Base-by-base conservation (phyloP, 495 filamentous ascomycete species). In the Trichocladium antarcticum region DNA sequence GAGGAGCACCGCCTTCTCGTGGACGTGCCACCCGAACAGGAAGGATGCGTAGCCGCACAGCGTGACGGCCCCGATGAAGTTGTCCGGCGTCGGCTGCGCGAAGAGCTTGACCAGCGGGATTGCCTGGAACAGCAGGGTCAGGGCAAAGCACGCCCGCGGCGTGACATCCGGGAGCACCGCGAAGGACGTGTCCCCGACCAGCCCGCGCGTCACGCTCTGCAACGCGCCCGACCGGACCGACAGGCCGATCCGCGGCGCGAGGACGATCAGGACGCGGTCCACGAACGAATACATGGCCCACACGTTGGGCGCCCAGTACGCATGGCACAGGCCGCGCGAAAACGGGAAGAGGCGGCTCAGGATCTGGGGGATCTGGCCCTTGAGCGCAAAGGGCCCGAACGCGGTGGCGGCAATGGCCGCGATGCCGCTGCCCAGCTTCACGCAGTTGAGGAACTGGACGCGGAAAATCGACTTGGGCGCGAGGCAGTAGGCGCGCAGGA, bases 11-110 rank as follows among this genome's bases (percentile, higher is more conserved):
- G 92, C 92, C 60, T 98, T 98, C 58, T 98, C 92, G 57, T 98
- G 92, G 16, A 98, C 92, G 59, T 98, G 92, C 92, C 92, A 98
- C 42, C 92, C 90, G 50, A 97, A 96, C 17, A 98, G 75, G 69
- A 98, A 98, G 0, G 92, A 95, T 0, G 89, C 86, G 56, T 94
- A 98, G 43, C 85, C 92, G 57, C 90, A 96, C n/a, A 96, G 80
- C 1, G 89, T 96, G 14, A 96, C 73, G 5, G 87, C 85, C 8
- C 87, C 87, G 42, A 96, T 71, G 63, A 98, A 97, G 22, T 74
- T 84, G 22, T 93, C 83, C 80, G 84, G 93, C 14, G 80, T 85
- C 6, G 90, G 89, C 37, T 74, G 72, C 14, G 80, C 47, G 71
- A 92, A 95, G 32, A 97, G 80, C 61, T 87, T 93, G 45, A 86